Evolutionary conservation across 805 yeast genomes (phyloP), one percentile per base, ranked within the genome.

Genomic region (Candida chauliodis): DNA sequence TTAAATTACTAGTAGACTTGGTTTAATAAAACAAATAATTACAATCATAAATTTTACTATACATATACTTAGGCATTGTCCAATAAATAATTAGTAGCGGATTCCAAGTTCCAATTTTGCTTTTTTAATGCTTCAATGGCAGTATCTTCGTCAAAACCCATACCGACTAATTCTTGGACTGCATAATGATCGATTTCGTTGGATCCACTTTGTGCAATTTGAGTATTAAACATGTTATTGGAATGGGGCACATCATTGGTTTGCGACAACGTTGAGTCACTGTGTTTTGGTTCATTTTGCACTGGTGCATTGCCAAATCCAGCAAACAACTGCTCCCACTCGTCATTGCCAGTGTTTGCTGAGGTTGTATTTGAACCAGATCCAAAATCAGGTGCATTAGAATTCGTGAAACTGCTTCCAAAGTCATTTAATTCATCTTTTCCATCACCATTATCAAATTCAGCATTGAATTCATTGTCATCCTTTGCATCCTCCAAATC

Each of bases 281-380:
- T n/a, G n/a, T n/a, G n/a, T n/a, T n/a, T n/a, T n/a, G n/a, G n/a
- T 19, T n/a, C 16, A 17, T 23, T n/a, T 5, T 26, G 42, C 36
- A 44, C 47, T 4, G 55, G 52, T 2, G 49, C 34, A 44, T 82
- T 83, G 13, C 91, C 90, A 56, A 86, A 84, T 0, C 95, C 95
- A 3, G 95, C 91, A 65, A 89, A 89, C 18, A 89, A 73, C 62
- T 87, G 90, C 53, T 89, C 96, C 97, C 97, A 89, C 58, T 89
- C 97, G 52, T 87, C 95, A 37, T 70, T 74, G 21, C 63, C 42
- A 52, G 24, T 23, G 8, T 24, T 29, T 11, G 14, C 10, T n/a
- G 8, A 11, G 10, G 7, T 17, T 16, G 25, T 5, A 28, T 51
- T 24, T 14, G 20, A 28, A 16, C 34, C 11, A 23, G 58, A 63